phyloP scores from a whole-genome alignment of 352 stramenopile genomes.

The Thraustotheca clavata region DNA sequence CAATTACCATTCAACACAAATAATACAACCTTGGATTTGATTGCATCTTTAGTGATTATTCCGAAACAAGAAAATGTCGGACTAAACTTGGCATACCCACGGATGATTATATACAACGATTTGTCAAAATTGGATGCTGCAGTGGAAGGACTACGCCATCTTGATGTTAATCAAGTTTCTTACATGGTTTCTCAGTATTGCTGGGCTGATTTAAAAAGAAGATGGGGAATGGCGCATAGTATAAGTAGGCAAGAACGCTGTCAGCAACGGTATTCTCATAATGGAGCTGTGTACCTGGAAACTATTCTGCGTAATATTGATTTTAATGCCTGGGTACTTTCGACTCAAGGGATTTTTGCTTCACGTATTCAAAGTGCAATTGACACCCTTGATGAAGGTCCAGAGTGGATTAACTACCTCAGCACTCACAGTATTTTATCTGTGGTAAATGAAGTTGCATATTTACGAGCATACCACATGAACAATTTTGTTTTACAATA shows the following conservation, averaged over 20 bases:
- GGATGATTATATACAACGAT: conserved; percentile 6
- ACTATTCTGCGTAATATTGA: conserved; percentile 11
- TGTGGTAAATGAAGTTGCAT: neutral
- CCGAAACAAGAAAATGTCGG: neutral
- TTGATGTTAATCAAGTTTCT: neutral
- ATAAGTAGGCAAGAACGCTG: neutral
- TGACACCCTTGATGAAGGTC: neutral
- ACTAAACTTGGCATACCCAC: neutral
- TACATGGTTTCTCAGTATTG: conserved; percentile 16
- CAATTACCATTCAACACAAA: neutral
- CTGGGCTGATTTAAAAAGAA: conserved; percentile 11
- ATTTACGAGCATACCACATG: neutral
- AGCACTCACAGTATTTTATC: neutral
- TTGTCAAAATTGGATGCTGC: neutral
- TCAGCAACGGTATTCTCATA: neutral
- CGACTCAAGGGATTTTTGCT: neutral
- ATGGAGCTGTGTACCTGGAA: conserved; percentile 18
- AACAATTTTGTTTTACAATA: neutral
- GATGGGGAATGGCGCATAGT: conserved; percentile 3
- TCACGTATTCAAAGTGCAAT: neutral
- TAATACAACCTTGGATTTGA: neutral
- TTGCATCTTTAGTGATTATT: neutral
- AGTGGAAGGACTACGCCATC: neutral
- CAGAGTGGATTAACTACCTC: neutral
- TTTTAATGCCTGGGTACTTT: neutral